A percentile compares a stretch with the other conserved stretches of the same genome.
phyloP scores from a whole-genome alignment of 805 yeast species.

The Starmerella powellii region DNA sequence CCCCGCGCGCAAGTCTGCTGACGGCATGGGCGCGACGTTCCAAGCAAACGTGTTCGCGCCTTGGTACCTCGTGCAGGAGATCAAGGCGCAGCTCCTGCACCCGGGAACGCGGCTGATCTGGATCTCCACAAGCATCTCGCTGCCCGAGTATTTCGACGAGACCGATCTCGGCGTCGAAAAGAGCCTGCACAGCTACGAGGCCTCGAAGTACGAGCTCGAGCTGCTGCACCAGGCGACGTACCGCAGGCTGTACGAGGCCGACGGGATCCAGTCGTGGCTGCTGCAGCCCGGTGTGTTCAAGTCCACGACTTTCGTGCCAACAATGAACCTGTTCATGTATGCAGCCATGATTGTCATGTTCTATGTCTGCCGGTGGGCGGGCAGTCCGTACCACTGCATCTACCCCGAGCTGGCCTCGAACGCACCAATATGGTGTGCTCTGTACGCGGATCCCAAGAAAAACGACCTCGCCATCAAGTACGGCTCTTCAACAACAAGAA shows the following conservation, averaged over 20 bases:
- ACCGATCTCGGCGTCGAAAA: conserved; percentile 61
- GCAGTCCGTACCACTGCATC: conserved; percentile 82
- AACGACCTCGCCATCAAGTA: conserved; percentile 42
- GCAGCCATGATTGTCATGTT: conserved; percentile 78
- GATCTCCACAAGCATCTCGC: conserved; percentile 77
- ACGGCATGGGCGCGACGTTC: conserved; percentile 76
- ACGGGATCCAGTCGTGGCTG: conserved; percentile 58
- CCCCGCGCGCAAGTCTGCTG: conserved; percentile 60
- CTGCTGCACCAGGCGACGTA: conserved; percentile 66
- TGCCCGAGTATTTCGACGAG: conserved; percentile 58
- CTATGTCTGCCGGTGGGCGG: conserved; percentile 66
- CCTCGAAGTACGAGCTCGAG: conserved; percentile 80
- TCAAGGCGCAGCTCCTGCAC: conserved; percentile 28
- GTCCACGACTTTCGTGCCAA: conserved; percentile 65
- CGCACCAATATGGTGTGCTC: conserved; percentile 63
- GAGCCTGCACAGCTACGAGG: conserved; percentile 68
- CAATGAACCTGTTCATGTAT: conserved; percentile 64
- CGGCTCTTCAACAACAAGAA: conserved; percentile 59
- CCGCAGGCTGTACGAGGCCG: conserved; percentile 34
- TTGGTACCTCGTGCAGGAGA: conserved; percentile 62
- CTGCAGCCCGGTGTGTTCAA: conserved; percentile 92
- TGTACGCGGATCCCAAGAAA: conserved; percentile 39
- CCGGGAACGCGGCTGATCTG: conserved; percentile 65
- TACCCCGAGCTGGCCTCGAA: conserved; percentile 83
- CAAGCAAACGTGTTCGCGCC: conserved; percentile 98